Base-by-base conservation (phyloP, 208 protist genomes). In the Trypanosoma platydactyli region DNA sequence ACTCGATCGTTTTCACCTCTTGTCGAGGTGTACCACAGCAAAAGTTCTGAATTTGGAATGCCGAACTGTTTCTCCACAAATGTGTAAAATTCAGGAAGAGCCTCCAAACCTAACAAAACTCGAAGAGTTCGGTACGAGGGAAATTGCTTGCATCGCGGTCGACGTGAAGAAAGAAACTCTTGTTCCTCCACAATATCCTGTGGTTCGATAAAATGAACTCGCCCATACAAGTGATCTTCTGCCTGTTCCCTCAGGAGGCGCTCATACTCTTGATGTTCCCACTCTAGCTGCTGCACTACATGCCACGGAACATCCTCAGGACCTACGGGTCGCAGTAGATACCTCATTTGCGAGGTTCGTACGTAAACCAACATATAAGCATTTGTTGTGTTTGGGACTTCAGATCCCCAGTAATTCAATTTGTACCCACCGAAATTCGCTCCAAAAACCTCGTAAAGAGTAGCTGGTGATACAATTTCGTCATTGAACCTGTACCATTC, bases 401-500 rank as follows among this genome's bases (percentile, higher is more conserved):
- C 76, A 15, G 86, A 85, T 13, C 90, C 90, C 88, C 90, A 95
- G 73, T 90, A 94, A 76, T 95, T 95, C 5, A 85, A 60, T 46
- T 68, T 78, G 59, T 73, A 91, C 33, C 90, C 90, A 51, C 90
- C 90, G 73, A 95, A 94, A 64, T 95, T 95, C 42, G 81, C 73
- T 25, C 87, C 90, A 76, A 92, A 95, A 49, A 95, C 91, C 18
- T 94, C 78, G 54, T 81, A 77, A 71, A 94, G 65, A 49, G 81
- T 83, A 7, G 90, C 91, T 41, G 71, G 76, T 5, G 86, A 85
- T 9, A 97, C 93, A 1, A 71, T 74, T 57, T 91, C 89, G 63
- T 97, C 93, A 79, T 97, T 91, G 66, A 97, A 96, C 61, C 94
- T 94, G 69, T 91, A 96, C 91, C 93, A 97, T 25, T 64, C 24